A percentile compares a stretch with the other conserved stretches of the same genome.
Evolutionary conservation across 139 green algal genomes (phyloP).

Genomic region (Chlorella sp.): DNA sequence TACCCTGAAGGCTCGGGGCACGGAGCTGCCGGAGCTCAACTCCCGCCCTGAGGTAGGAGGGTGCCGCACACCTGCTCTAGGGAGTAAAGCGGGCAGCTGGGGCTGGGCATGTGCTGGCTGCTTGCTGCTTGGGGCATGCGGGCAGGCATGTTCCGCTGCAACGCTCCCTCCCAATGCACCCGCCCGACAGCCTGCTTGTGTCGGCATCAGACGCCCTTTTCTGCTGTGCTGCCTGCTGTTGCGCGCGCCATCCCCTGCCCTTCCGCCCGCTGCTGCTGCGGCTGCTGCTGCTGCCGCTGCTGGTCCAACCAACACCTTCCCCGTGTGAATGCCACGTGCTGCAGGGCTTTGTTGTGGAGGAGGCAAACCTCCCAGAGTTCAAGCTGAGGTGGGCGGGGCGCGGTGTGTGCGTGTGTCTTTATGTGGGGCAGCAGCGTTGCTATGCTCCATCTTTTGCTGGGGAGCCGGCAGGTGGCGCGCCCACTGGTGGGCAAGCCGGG

Average conservation of each 20-base stretch:
- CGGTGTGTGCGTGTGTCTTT: no score
- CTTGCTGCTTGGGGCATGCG: not conserved
- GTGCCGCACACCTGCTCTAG: not conserved
- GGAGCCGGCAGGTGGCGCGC: no score
- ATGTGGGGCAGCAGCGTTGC: no score
- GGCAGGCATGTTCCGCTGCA: no score
- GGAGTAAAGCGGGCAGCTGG: not conserved
- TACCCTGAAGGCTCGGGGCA: slow-evolving; percentile 6
- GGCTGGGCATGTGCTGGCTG: not conserved
- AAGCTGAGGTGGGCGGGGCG: not conserved
- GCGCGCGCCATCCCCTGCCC: not conserved
- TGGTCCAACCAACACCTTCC: not conserved
- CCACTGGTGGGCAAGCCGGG: no score
- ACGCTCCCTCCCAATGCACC: no score
- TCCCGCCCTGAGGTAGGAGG: not conserved
- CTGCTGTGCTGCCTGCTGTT: not conserved
- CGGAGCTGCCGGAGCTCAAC: slow-evolving; percentile 6
- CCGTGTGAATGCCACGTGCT: not conserved
- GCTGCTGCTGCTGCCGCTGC: no score
- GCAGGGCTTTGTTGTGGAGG: not conserved
- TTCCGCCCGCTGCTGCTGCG: no score
- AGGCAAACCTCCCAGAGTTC: not conserved
- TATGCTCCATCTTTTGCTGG: not conserved
- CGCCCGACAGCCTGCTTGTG: no score
- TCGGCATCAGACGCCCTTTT: no score